Evolutionary conservation across 176 grass and related monocot species (phyloP).

Genomic region (Oryza glumipatula): DNA sequence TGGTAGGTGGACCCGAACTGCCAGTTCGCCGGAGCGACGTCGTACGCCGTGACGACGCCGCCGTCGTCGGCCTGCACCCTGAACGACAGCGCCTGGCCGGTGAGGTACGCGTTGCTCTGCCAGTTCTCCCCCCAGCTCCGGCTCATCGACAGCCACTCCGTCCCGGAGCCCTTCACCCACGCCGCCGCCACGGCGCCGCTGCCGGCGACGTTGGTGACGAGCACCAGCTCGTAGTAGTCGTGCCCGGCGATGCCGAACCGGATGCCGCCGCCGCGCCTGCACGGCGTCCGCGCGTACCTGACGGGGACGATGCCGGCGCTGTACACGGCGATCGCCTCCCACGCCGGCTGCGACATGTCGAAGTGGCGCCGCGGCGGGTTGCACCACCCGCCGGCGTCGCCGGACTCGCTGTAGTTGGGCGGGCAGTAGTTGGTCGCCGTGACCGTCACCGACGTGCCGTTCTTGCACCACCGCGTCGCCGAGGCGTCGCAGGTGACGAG

Average conservation of each 20-base stretch:
- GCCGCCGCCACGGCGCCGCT: constrained; percentile 52
- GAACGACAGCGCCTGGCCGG: constrained; percentile 52
- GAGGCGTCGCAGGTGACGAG: constrained; percentile 33
- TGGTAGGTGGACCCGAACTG: constrained; percentile 49
- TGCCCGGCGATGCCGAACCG: constrained; percentile 52
- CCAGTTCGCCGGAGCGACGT: constrained; percentile 57
- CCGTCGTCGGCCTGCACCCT: constrained; percentile 56
- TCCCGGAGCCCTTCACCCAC: constrained; percentile 44
- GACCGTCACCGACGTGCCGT: constrained; percentile 29
- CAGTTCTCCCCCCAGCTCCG: constrained; percentile 69
- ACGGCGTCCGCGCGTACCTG: constrained; percentile 26
- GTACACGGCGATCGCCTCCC: constrained; percentile 51
- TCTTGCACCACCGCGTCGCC: constrained; percentile 44
- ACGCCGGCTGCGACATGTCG: constrained; percentile 61
- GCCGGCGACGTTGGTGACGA: constrained; percentile 54
- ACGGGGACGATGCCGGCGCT: constrained; percentile 30
- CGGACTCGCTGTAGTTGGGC: constrained; percentile 40
- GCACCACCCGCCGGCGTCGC: constrained; percentile 45
- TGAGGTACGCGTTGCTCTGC: constrained; percentile 59
- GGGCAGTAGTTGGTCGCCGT: constrained; percentile 62
- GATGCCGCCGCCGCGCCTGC: constrained; percentile 38
- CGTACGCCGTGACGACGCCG: constrained; percentile 11
- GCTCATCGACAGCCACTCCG: constrained; percentile 57
- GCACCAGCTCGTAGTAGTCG: constrained; percentile 55
- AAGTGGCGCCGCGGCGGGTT: constrained; percentile 49